Percentiles rank a stretch among this genome's conserved stretches.
Evolutionary conservation across 148 eudicot species (phyloP).

Genomic region (Rhododendron mucronatum): DNA sequence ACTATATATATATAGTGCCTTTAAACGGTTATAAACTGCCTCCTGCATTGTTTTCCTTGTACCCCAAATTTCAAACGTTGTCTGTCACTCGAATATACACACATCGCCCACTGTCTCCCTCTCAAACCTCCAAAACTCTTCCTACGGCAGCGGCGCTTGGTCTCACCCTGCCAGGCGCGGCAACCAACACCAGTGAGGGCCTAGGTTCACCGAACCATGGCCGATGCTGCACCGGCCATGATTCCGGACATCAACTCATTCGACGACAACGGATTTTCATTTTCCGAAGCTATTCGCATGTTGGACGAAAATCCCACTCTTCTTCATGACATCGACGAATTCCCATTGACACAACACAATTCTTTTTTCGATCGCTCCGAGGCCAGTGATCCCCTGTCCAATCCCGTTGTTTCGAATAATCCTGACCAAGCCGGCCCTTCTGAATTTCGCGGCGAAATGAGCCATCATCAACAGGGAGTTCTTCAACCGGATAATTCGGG

Average conservation of each 20-base stretch:
- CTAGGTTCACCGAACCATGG: neutral
- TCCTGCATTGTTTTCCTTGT: neutral
- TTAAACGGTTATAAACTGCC: conserved; percentile 7
- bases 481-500: neutral
- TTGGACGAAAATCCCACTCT: conserved; percentile 3
- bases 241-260: neutral
- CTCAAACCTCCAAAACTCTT: neutral
- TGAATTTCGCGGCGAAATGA: neutral
- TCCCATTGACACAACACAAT: neutral
- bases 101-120: no score
- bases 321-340: neutral
- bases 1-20: neutral
- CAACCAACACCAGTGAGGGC: neutral
- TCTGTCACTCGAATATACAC: neutral
- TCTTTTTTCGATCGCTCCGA: neutral
- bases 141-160: conserved; percentile 16
- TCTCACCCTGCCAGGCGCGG: conserved; percentile 11
- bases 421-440: neutral
- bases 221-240: no score
- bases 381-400: neutral
- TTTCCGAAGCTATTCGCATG: neutral
- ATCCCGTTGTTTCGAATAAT: neutral
- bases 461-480: neutral
- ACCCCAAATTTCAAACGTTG: neutral
- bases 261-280: neutral